A percentile compares a stretch with the other conserved stretches of the same genome.
Conservation (phyloP, 352 stramenopile genomes). For the Phytophthora multivora region DNA sequence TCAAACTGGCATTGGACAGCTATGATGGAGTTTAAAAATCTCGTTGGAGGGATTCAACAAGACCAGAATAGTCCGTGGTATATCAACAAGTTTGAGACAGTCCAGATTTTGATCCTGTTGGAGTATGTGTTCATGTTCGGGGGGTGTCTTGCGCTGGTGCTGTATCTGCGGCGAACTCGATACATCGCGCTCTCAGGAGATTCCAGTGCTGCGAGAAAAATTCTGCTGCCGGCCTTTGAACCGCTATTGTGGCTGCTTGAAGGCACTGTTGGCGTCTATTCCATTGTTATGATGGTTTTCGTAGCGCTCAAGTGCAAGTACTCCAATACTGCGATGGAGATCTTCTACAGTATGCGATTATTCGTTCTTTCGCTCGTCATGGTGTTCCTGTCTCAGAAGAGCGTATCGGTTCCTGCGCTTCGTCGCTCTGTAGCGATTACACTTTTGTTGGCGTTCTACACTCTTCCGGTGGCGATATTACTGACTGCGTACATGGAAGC, state of each 20-base stretch:
- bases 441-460: constrained; percentile 40
- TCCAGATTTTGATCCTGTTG: constrained; percentile 46
- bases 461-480: constrained; percentile 42
- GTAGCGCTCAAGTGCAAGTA: constrained; percentile 32
- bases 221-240: constrained; percentile 54
- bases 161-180: constrained; percentile 52
- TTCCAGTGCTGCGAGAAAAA: constrained; percentile 46
- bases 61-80: constrained; percentile 11
- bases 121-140: constrained; percentile 55
- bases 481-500: constrained; percentile 27
- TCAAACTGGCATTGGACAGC: too few relatives aligned
- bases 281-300: constrained; percentile 33
- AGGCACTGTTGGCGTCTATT: constrained; percentile 42
- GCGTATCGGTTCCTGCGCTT: constrained; percentile 49
- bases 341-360: constrained; percentile 52
- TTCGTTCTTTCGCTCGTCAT: constrained; percentile 50
- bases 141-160: constrained; percentile 44
- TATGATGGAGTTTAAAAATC: neutral
- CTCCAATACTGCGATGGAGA: constrained; percentile 35
- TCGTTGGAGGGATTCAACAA: neutral
- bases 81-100: constrained; percentile 38
- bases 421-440: constrained; percentile 36
- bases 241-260: constrained; percentile 48
- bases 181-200: constrained; percentile 41
- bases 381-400: constrained; percentile 63